Percentiles rank a stretch among this genome's conserved stretches.
Conservation (phyloP, 768 basidiomycete genomes). For the Lactifluus pinguis region DNA sequence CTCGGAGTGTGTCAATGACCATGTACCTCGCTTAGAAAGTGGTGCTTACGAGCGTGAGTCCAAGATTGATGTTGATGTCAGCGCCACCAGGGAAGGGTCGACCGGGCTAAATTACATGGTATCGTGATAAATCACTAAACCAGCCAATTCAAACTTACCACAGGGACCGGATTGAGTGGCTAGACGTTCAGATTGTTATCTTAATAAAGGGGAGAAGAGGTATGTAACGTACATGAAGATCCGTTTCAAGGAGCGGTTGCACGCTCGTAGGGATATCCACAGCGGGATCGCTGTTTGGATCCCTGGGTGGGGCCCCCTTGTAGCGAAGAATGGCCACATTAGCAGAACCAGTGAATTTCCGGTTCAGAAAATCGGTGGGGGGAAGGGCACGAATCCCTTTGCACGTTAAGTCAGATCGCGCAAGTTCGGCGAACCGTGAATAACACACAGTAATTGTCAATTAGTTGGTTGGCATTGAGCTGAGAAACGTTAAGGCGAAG, state of each 20-base stretch:
- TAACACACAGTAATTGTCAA: slow-evolving; percentile 4
- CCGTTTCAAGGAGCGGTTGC: neutral
- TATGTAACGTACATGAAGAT: neutral
- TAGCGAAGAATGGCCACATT: too few species aligned
- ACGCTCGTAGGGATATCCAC: neutral
- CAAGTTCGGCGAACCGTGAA: neutral
- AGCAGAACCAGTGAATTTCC: too few species aligned
- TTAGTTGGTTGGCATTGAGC: slow-evolving; percentile 19
- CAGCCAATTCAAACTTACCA: neutral
- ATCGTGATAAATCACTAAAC: neutral
- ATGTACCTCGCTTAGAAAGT: too few species aligned
- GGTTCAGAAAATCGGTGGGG: slow-evolving; percentile 3
- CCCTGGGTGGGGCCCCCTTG: neutral
- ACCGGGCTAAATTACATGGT: neutral
- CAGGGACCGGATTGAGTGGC: neutral
- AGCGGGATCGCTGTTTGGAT: too few species aligned
- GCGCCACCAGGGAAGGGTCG: neutral
- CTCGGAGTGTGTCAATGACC: too few species aligned
- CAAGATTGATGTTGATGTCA: too few species aligned
- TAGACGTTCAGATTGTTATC: too few species aligned
- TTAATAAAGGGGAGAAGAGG: neutral
- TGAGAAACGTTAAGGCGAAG: too few species aligned
- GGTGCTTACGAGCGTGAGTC: too few species aligned
- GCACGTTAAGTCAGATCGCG: neutral
- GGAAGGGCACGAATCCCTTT: slow-evolving; percentile 11